Evolutionary conservation across 2,329 filamentous ascomycete genomes (phyloP).

Genomic region (Thelonectria discophora): DNA sequence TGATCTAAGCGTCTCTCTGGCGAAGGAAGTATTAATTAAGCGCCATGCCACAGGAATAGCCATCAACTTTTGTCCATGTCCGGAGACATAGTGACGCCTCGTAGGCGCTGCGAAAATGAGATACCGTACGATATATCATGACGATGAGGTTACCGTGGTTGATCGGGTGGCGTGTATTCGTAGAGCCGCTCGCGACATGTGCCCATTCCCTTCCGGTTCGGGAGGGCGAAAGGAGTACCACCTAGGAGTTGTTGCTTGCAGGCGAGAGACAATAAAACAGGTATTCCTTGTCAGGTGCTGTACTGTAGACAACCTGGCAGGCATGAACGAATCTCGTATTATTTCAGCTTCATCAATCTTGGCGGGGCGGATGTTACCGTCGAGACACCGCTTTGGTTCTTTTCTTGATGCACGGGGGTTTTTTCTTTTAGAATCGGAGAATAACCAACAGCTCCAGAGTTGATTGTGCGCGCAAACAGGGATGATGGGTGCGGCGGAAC

Average conservation of each 20-base stretch:
- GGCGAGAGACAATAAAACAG: neutral
- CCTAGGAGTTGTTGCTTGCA: neutral
- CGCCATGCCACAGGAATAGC: conserved; percentile 23
- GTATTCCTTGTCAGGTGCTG: too few species aligned
- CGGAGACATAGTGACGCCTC: neutral
- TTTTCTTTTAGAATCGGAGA: conserved; percentile 15
- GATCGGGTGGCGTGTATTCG: neutral
- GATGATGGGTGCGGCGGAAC: conserved; percentile 12
- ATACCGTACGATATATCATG: neutral
- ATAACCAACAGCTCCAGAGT: conserved; percentile 10
- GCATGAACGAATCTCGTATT: neutral
- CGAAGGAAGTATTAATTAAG: conserved; percentile 27
- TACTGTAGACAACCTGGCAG: neutral
- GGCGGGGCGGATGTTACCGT: neutral
- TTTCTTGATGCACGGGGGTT: conserved; percentile 6
- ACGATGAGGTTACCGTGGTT: neutral
- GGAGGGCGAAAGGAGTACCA: neutral
- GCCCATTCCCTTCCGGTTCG: neutral
- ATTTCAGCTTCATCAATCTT: neutral
- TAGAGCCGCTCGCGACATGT: conserved; percentile 1
- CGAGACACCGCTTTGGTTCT: neutral
- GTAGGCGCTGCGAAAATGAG: neutral
- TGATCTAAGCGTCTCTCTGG: conserved; percentile 9
- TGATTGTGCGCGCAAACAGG: conserved; percentile 18
- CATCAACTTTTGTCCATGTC: neutral